Evolutionary conservation across 768 basidiomycete genomes (phyloP), one percentile per base, ranked within the genome.

Genomic region (Mycena metata): DNA sequence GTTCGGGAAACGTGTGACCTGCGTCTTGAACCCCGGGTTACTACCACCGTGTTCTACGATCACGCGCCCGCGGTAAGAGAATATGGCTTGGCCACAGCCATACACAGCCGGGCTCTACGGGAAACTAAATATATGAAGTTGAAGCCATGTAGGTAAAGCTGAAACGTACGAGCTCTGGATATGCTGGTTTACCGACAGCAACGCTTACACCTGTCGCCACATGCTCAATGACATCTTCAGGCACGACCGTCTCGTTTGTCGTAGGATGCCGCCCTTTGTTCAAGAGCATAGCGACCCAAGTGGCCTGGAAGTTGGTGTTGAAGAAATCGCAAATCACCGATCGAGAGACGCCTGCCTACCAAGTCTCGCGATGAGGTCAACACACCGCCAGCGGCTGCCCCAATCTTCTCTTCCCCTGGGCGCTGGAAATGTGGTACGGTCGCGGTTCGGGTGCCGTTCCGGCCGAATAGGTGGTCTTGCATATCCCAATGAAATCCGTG

Each of bases 1-100:
- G 24, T 69, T 19, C 8, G 70, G 70, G 2, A 72, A 54, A 8
- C 66, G 67, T 23, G 67, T 36, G 36, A 73, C 64, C 16, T 64
- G 74, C 16, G 72, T 74, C 36, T 75, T 75, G 67, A 75, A 84
- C 1, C 83, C 83, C 1, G 82, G 81, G 64, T 81, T 81, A 45
- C 74, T 78, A 5, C 84, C 83, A 7, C 82, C 82, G 71, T 85
- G 83, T 55, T 84, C 83, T 23, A 84, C 76, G 17, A 83, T 74
- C 57, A 83, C 82, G 55, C 79, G 79, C 5, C 83, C 83, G 30
- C 77, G 80, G 56, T 84, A 84, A 0, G 81, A 77, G 67, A 79
- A 84, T 10, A 80, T 67, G 70, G 74, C 78, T 69, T 84, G 83
- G 7, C 78, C 83, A 17, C 77, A 77, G 0, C 82, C 83, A 43